These are phyloP conservation scores for Trifolium fragiferum DNA, from an alignment of 306 rosid genomes.

Conservation along the genomic window DNA sequence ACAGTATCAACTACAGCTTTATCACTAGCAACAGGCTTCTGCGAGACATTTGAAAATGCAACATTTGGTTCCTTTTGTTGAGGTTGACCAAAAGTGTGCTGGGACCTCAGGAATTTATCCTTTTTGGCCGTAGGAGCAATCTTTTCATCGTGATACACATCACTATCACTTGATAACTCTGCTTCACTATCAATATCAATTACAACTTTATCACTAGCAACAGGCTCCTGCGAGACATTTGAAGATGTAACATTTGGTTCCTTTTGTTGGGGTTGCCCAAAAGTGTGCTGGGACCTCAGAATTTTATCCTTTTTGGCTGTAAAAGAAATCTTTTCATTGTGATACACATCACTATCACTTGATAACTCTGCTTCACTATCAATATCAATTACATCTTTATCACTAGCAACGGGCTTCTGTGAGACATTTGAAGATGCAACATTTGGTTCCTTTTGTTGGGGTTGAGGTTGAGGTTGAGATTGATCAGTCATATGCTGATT, in stretches of 20 bases:
- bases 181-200: slow-evolving; percentile 43
- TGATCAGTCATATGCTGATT: slow-evolving; percentile 23
- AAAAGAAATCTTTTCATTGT: slow-evolving; percentile 46
- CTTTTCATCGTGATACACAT: slow-evolving; percentile 47
- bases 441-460: slow-evolving; percentile 41
- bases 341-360: slow-evolving; percentile 48
- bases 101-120: slow-evolving; percentile 52
- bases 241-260: slow-evolving; percentile 36
- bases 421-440: slow-evolving; percentile 31
- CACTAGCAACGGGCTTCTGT: slow-evolving; percentile 45
- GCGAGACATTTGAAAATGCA: slow-evolving; percentile 32
- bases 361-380: slow-evolving; percentile 38
- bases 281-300: slow-evolving; percentile 47
- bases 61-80: slow-evolving; percentile 40
- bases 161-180: slow-evolving; percentile 42
- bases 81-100: slow-evolving; percentile 32
- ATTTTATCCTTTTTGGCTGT: slow-evolving; percentile 51
- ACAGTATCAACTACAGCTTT: slow-evolving; percentile 46
- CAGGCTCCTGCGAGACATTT: slow-evolving; percentile 38
- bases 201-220: slow-evolving; percentile 46
- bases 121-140: slow-evolving; percentile 51
- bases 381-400: slow-evolving; percentile 42
- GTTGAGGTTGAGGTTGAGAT: slow-evolving; percentile 4
- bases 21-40: slow-evolving; percentile 42
- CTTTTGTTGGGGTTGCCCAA: slow-evolving; percentile 25